Percentiles rank a stretch among this genome's conserved stretches.
These are phyloP conservation scores for Aspergillus steynii DNA, from an alignment of 495 filamentous ascomycete genomes.

Conservation along the genomic window DNA sequence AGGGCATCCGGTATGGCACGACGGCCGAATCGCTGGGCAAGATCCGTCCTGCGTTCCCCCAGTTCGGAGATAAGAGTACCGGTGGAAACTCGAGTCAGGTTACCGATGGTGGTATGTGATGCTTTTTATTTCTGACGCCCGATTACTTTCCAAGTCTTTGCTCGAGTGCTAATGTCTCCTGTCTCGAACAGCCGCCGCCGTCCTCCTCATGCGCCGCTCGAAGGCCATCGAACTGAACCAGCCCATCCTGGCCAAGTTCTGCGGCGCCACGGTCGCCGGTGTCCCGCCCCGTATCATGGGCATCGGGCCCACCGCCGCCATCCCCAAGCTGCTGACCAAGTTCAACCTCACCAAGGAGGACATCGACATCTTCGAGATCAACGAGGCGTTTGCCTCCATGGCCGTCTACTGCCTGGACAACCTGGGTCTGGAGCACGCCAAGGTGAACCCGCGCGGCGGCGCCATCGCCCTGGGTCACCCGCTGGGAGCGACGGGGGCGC, in stretches of 20 bases:
- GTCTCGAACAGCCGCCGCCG: slow-evolving; percentile 62
- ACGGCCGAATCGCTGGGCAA: slow-evolving; percentile 79
- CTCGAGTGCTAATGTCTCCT: slow-evolving; percentile 11
- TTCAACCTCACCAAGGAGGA: slow-evolving; percentile 78
- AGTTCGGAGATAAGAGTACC: slow-evolving; percentile 84
- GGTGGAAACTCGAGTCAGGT: slow-evolving; percentile 97
- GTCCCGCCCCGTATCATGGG: slow-evolving; percentile 94
- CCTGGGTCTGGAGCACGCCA: slow-evolving; percentile 73
- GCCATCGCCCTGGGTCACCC: slow-evolving; percentile 82
- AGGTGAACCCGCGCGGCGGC: slow-evolving; percentile 87
- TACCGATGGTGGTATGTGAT: slow-evolving; percentile 72
- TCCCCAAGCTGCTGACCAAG: slow-evolving; percentile 88
- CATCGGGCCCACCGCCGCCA: slow-evolving; percentile 89
- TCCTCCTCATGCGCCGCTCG: slow-evolving; percentile 92
- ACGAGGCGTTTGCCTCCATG: slow-evolving; percentile 98
- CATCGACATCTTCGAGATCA: slow-evolving; percentile 88
- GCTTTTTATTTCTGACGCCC: background rate
- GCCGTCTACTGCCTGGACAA: slow-evolving; percentile 86
- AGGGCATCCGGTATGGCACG: slow-evolving; percentile 86
- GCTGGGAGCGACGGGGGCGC: slow-evolving; percentile 74
- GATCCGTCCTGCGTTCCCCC: slow-evolving; percentile 87
- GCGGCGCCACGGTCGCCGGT: slow-evolving; percentile 86
- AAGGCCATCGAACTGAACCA: slow-evolving; percentile 84
- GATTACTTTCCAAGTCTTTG: background rate
- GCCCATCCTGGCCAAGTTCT: slow-evolving; percentile 93